Evolutionary conservation across 768 basidiomycete species (phyloP).

Genomic region (Phylloporus rhodoxanthus): DNA sequence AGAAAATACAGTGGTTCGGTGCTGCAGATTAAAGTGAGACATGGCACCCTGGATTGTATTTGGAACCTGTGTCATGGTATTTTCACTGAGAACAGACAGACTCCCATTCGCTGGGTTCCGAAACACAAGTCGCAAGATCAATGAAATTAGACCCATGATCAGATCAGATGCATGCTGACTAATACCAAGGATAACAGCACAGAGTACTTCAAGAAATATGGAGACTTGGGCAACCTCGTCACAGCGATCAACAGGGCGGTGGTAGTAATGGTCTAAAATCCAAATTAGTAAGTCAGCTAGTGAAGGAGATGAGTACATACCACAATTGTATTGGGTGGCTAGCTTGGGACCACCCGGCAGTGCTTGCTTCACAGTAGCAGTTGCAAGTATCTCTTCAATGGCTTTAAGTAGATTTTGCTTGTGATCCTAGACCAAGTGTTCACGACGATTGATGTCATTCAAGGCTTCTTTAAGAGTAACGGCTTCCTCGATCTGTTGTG

Average conservation of each 20-base stretch:
- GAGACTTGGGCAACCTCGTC: background rate
- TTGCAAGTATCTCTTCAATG: background rate
- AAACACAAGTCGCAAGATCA: background rate
- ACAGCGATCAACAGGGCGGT: background rate
- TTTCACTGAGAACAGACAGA: background rate
- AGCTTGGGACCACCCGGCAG: background rate
- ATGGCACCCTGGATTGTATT: background rate
- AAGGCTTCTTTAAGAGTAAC: too few species aligned
- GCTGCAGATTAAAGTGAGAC: background rate
- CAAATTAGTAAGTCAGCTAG: background rate
- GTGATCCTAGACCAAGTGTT: too few species aligned
- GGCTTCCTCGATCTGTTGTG: too few species aligned
- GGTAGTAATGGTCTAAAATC: background rate
- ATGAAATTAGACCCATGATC: background rate
- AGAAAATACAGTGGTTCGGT: background rate
- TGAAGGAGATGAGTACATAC: background rate
- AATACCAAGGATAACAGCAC: background rate
- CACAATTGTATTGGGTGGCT: background rate
- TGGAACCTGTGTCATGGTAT: background rate
- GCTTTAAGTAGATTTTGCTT: too few species aligned
- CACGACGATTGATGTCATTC: too few species aligned
- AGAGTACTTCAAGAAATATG: background rate
- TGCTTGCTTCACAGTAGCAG: background rate
- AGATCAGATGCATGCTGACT: background rate
- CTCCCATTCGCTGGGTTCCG: too few species aligned